Base-by-base conservation (phyloP, 2,329 filamentous ascomycete species). In the Fusarium chlamydosporum region DNA sequence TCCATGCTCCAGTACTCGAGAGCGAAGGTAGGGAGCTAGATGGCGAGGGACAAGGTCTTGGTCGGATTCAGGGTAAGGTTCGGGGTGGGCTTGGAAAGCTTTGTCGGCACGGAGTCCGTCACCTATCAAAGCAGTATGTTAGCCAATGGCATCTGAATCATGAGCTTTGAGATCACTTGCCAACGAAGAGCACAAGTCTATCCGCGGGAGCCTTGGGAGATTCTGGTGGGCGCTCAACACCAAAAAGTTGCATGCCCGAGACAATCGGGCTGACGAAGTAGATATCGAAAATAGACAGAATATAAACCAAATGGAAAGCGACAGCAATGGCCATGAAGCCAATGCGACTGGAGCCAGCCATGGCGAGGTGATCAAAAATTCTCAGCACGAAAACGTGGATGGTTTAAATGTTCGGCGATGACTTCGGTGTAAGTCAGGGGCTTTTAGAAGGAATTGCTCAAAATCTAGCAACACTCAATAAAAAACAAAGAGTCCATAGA, bases 211-310 rank as follows among this genome's bases (percentile, higher is more conserved):
- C 88, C 78, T 91, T 89, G 51, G 79, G 79, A 52, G 82, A 65
- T 3, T 65, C 81, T 41, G 80, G 72, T 38, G 86, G 82, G 56
- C 90, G 85, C 62, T 94, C 88, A 37, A 96, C 84, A 45, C 84
- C 82, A 80, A 93, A 94, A 63, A 94, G 87, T 75, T 87, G 89
- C 96, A 99, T 99, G 76, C 96, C 96, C 83, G 91, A 92, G 56
- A 98, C 96, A 73, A 99, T 96, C 23, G 96, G 96, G 78, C 94
- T 97, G 77, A 97, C 94, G 77, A 99, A 99, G 82, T 99, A 98
- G 69, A 98, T 96, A 79, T 97, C 94, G 82, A 99, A 99, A 76
- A 98, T 98, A 63, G 94, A 97, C 77, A 91, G 92, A 58, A 97
- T 91, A 79, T 99, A 99, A 70, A 97, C 88, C 55, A 98, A 79